phyloP scores from a whole-genome alignment of 1,284 basidiomycete species.

The Abortiporus biennis region DNA sequence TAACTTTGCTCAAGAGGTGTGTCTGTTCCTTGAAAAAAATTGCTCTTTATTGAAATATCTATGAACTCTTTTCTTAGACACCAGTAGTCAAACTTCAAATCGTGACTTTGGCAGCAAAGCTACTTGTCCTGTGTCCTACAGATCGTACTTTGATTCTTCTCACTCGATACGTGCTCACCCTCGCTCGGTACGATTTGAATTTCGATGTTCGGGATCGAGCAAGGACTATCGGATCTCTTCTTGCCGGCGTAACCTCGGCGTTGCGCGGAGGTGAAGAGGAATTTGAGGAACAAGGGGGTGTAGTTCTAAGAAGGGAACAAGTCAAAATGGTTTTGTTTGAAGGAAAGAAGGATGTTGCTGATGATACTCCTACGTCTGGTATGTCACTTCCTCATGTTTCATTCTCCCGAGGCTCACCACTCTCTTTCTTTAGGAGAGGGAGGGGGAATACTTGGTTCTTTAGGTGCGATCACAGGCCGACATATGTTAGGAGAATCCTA shows the following conservation, averaged over 20 bases:
- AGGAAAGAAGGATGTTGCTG: conserved; percentile 48
- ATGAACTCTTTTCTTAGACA: conserved; percentile 31
- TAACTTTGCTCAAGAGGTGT: conserved; percentile 67
- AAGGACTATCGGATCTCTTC: conserved; percentile 70
- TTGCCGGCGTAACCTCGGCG: conserved; percentile 44
- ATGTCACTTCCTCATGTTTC: conserved; percentile 3
- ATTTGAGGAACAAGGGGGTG: conserved; percentile 52
- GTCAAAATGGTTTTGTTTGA: conserved; percentile 75
- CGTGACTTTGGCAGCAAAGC: conserved; percentile 78
- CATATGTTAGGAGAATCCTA: conserved; percentile 31
- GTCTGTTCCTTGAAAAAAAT: conserved; percentile 2
- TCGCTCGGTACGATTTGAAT: conserved; percentile 84
- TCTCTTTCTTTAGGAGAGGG: conserved; percentile 28
- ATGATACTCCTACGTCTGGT: conserved; percentile 28
- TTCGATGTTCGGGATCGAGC: conserved; percentile 89
- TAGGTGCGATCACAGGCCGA: conserved; percentile 50
- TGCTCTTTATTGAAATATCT: background rate
- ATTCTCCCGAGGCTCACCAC: background rate
- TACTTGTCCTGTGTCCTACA: conserved; percentile 64
- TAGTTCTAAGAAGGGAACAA: conserved; percentile 78
- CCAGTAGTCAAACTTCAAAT: conserved; percentile 74
- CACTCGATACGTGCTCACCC: conserved; percentile 67
- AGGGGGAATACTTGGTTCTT: conserved; percentile 47
- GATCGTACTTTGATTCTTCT: conserved; percentile 48
- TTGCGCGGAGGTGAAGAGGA: conserved; percentile 30